Base-by-base conservation (phyloP, 2,329 filamentous ascomycete genomes). In the Bisporella sp. region DNA sequence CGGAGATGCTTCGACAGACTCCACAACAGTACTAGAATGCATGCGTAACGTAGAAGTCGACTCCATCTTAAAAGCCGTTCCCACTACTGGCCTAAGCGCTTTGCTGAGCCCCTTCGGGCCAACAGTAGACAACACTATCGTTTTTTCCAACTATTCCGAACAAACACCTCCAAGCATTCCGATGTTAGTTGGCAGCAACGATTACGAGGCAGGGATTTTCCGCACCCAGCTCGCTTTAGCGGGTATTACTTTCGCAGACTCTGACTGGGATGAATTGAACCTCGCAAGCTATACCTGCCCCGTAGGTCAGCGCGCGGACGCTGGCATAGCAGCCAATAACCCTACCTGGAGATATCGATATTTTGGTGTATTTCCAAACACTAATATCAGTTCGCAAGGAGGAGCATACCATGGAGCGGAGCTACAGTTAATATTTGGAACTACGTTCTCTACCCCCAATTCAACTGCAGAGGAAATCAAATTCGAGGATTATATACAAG, bases 301-400 rank as follows among this genome's bases (percentile, higher is more conserved):
- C 5, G 52, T 58, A 8, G 63, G 62, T 6, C 48, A 57, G 47
- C 48, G 58, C 37, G 60, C 64, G 44, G 61, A 66, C 45, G 48
- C 52, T 13, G 57, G 58, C 30, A 41, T 65, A 2, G 45, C 59
- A 12, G 51, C 50, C 1, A 58, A 59, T 1, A 60, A 61, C 12
- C 66, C 69, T 2, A 67, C 65, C 0, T 71, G 68, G 67, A 56
- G 69, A 45, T 71, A 71, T 46, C 59, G 65, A 11, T 71, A 66
- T 45, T 63, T 68, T 39, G 69, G 67, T 8, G 60, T 63, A 6
- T 71, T 69, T 46, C 64, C 66, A 5, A 63, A 70, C 40, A 57
- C 64, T 6, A 58, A 54, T 4, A 58, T 64, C 1, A 58, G 55
- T 6, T 56, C 60, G n/a, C 54, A 62, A n/a, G 60, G 58, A 37